A percentile compares a stretch with the other conserved stretches of the same genome.
Evolutionary conservation across 352 stramenopile species (phyloP).

Genomic region (Globisporangium alternatum): DNA sequence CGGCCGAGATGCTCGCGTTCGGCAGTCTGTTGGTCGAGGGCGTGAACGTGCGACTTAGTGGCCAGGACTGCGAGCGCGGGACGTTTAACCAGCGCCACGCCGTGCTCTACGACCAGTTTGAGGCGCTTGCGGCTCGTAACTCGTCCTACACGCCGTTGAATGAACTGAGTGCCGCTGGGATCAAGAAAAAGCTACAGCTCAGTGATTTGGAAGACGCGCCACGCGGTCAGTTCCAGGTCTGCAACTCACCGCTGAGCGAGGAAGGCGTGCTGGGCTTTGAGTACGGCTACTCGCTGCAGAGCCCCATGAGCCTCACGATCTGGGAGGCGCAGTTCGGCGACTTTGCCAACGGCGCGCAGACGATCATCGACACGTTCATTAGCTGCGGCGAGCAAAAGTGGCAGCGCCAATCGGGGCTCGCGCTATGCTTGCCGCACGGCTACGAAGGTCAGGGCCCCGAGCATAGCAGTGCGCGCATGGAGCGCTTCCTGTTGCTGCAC

Average conservation of each 20-base stretch:
- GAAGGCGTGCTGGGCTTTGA: slow-evolving; percentile 86
- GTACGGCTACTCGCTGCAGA: slow-evolving; percentile 85
- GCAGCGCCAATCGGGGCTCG: slow-evolving; percentile 87
- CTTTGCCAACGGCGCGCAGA: slow-evolving; percentile 88
- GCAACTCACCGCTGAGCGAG: slow-evolving; percentile 82
- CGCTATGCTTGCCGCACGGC: slow-evolving; percentile 78
- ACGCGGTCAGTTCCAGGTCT: slow-evolving; percentile 63
- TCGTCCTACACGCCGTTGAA: slow-evolving; percentile 96
- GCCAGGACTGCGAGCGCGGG: slow-evolving; percentile 87
- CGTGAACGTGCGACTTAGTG: slow-evolving; percentile 78
- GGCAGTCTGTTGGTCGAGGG: slow-evolving; percentile 83
- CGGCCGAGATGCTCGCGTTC: slow-evolving; percentile 86
- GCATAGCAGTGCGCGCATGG: slow-evolving; percentile 80
- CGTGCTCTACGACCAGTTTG: slow-evolving; percentile 86
- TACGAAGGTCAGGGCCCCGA: slow-evolving; percentile 87
- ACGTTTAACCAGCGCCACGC: slow-evolving; percentile 91
- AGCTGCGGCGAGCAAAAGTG: slow-evolving; percentile 84
- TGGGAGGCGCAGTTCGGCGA: slow-evolving; percentile 93
- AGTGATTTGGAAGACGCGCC: slow-evolving; percentile 36
- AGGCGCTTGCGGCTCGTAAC: slow-evolving; percentile 70
- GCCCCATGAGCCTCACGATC: slow-evolving; percentile 68
- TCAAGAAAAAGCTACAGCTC: slow-evolving; percentile 41
- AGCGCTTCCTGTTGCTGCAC: slow-evolving; percentile 79
- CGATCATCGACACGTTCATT: slow-evolving; percentile 88
- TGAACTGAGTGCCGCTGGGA: slow-evolving; percentile 42